phyloP scores from a whole-genome alignment of 768 basidiomycete genomes.

The Mrakia frigida region DNA sequence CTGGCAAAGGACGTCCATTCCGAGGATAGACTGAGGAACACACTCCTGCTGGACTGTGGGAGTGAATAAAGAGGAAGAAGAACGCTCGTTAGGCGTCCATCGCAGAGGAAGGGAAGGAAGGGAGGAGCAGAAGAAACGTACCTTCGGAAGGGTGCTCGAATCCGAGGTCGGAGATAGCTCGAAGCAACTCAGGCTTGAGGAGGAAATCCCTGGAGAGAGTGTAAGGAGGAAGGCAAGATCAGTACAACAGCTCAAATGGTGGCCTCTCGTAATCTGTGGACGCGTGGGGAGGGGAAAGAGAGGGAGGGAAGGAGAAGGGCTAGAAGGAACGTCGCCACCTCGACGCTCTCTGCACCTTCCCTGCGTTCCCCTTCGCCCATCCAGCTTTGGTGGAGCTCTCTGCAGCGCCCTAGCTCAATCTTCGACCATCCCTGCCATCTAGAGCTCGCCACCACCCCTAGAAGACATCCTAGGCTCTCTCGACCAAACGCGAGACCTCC shows the following conservation, averaged over 20 bases:
- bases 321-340: constrained; percentile 1
- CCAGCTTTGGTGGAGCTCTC: background rate
- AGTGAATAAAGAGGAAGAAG: background rate
- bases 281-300: background rate
- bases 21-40: constrained; percentile 97
- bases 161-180: constrained; percentile 97
- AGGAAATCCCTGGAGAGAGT: constrained; percentile 73
- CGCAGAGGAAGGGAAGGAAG: background rate
- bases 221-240: background rate
- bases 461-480: background rate
- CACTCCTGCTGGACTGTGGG: constrained; percentile 94
- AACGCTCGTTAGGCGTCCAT: background rate
- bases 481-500: background rate
- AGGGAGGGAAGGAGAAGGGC: background rate
- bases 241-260: background rate
- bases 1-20: constrained; percentile 99
- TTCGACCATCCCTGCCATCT: no score
- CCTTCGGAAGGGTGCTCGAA: constrained; percentile 99
- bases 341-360: background rate
- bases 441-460: background rate
- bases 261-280: background rate
- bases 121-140: constrained; percentile 44
- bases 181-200: constrained; percentile 90
- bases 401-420: no score
- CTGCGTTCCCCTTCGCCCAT: background rate